A percentile compares a stretch with the other conserved stretches of the same genome.
These are phyloP conservation scores for Nepenthes alata DNA, from an alignment of 179 eudicot species.

Conservation along the genomic window DNA sequence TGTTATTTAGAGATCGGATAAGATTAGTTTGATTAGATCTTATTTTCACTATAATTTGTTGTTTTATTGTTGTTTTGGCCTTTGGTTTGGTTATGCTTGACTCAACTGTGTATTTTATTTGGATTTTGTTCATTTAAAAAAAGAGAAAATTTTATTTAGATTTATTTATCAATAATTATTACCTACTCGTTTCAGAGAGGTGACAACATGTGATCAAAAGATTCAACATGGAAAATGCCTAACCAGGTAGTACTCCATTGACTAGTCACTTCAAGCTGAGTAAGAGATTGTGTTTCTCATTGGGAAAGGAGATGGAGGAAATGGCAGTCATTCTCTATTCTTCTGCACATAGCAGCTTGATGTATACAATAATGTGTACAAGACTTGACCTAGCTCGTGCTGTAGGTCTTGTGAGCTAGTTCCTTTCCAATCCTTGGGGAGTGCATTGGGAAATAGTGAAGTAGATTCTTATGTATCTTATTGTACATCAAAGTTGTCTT, in stretches of 20 bases:
- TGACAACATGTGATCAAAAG: no score
- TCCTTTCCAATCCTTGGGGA: constrained; percentile 1
- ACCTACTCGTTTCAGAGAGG: no score
- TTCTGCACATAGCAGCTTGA: neutral
- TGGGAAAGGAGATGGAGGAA: neutral
- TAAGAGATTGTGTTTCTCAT: neutral
- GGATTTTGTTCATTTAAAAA: no score
- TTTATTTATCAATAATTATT: no score
- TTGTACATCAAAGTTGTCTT: neutral
- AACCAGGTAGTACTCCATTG: neutral
- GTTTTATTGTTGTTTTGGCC: no score
- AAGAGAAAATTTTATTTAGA: no score
- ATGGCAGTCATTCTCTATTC: neutral
- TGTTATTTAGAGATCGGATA: no score
- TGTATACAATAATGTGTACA: constrained; percentile 1
- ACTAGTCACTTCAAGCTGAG: neutral
- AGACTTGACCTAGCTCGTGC: neutral
- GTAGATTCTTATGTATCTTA: neutral
- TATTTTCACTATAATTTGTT: no score
- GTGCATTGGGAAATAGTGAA: neutral
- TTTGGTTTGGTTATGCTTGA: no score
- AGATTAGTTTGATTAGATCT: no score
- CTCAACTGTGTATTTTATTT: no score
- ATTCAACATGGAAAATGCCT: neutral
- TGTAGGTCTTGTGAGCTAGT: neutral